A percentile compares a stretch with the other conserved stretches of the same genome.
phyloP scores from a whole-genome alignment of 495 filamentous ascomycete genomes.

The Bacidia gigantensis region DNA sequence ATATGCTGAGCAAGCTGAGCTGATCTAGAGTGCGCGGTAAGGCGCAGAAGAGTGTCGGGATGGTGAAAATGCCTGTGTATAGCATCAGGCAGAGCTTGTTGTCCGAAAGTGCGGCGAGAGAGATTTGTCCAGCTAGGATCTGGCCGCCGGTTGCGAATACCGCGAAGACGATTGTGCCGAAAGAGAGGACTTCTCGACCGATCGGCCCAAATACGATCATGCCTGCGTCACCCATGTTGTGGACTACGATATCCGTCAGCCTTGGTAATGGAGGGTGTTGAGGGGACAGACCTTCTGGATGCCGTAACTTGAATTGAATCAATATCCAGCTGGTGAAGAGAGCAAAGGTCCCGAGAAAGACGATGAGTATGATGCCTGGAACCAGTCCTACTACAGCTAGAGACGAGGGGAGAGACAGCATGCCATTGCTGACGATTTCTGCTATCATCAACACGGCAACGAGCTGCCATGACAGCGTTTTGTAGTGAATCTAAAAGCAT shows the following conservation, averaged over 20 bases:
- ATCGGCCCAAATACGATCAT: slow-evolving; percentile 47
- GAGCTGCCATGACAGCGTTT: slow-evolving; percentile 41
- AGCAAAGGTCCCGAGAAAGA: slow-evolving; percentile 26
- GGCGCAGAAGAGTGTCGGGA: slow-evolving; percentile 25
- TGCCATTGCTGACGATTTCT: slow-evolving; percentile 47
- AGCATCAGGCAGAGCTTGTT: slow-evolving; percentile 30
- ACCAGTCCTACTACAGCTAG: slow-evolving; percentile 42
- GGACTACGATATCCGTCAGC: slow-evolving; percentile 22
- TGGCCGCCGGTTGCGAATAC: slow-evolving; percentile 34
- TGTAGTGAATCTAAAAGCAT: slow-evolving; percentile 37
- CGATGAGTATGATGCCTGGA: slow-evolving; percentile 32
- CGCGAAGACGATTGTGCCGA: slow-evolving; percentile 65
- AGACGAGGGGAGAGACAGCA: slow-evolving; percentile 42
- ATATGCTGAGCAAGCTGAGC: slow-evolving; percentile 16
- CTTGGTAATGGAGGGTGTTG: not conserved
- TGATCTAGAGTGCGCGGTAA: slow-evolving; percentile 17
- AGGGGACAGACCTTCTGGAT: slow-evolving; percentile 23
- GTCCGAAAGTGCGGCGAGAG: slow-evolving; percentile 24
- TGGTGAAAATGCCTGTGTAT: slow-evolving; percentile 30
- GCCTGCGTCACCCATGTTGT: slow-evolving; percentile 58
- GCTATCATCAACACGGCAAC: slow-evolving; percentile 47
- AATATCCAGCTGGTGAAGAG: slow-evolving; percentile 28
- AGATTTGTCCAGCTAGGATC: slow-evolving; percentile 29
- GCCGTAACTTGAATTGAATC: slow-evolving; percentile 30
- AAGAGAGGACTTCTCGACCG: slow-evolving; percentile 48